phyloP scores from a whole-genome alignment of 441 rosid species.

The Croton setiger region DNA sequence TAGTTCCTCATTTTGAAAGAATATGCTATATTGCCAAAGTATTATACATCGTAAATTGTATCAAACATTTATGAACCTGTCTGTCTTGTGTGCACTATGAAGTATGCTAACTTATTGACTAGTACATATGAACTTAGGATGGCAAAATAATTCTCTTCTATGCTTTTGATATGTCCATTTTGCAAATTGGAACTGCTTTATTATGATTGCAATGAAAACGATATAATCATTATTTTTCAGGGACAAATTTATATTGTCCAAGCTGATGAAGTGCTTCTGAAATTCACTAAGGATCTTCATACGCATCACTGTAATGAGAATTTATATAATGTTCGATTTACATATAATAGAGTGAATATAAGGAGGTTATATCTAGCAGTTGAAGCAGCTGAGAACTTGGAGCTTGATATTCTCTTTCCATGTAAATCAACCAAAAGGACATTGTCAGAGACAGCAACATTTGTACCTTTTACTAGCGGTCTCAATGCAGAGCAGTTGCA shows the following conservation, averaged over 20 bases:
- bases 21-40: no score
- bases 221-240: constrained; percentile 23
- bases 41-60: no score
- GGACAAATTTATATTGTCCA: constrained; percentile 41
- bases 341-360: constrained; percentile 32
- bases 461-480: constrained; percentile 25
- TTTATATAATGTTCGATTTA: constrained; percentile 33
- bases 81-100: no score
- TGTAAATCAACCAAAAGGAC: constrained; percentile 26
- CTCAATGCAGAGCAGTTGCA: constrained; percentile 46
- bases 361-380: constrained; percentile 56
- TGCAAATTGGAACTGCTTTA: neutral
- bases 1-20: constrained; percentile 18
- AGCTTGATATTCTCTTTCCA: constrained; percentile 47
- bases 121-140: no score
- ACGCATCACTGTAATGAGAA: constrained; percentile 26
- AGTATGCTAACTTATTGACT: no score
- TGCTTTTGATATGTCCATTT: neutral
- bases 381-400: constrained; percentile 38
- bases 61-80: neutral
- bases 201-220: neutral
- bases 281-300: constrained; percentile 32
- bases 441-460: constrained; percentile 7
- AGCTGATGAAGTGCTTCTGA: constrained; percentile 51
- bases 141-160: neutral